Evolutionary conservation across 352 stramenopile genomes (phyloP).

Genomic region (Phytophthora hibernalis): DNA sequence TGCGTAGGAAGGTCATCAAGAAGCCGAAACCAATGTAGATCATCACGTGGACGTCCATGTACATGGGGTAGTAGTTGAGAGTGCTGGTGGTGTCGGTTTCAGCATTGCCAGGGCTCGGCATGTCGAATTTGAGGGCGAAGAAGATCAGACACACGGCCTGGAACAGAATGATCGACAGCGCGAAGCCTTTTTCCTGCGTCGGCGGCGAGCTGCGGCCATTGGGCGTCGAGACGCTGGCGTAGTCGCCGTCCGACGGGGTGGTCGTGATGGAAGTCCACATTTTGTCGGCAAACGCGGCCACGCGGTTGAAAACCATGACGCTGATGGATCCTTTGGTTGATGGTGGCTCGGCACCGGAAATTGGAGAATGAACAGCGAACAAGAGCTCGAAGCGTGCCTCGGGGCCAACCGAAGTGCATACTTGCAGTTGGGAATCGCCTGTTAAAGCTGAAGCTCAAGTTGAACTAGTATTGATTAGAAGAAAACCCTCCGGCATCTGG

Average conservation of each 20-base stretch:
- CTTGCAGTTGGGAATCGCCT: slow-evolving; percentile 9
- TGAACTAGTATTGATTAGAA: slow-evolving; percentile 33
- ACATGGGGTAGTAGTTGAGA: slow-evolving; percentile 58
- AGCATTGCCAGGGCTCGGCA: slow-evolving; percentile 25
- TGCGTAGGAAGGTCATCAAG: slow-evolving; percentile 89
- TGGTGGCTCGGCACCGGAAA: slow-evolving; percentile 12
- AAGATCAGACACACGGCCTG: slow-evolving; percentile 55
- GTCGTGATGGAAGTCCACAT: slow-evolving; percentile 24
- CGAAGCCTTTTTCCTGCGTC: slow-evolving; percentile 34
- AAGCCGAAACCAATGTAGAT: slow-evolving; percentile 91
- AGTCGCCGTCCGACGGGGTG: slow-evolving; percentile 12
- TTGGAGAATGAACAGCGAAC: slow-evolving; percentile 9
- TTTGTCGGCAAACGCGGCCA: slow-evolving; percentile 19
- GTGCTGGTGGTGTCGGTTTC: background rate
- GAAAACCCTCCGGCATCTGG: slow-evolving; percentile 17
- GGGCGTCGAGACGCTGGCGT: slow-evolving; percentile 19
- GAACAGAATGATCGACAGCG: slow-evolving; percentile 47
- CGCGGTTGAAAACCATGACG: slow-evolving; percentile 21
- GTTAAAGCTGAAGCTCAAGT: slow-evolving; percentile 18
- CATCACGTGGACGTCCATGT: slow-evolving; percentile 87
- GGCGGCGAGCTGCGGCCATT: slow-evolving; percentile 2
- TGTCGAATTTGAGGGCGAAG: slow-evolving; percentile 59
- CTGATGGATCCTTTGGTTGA: background rate
- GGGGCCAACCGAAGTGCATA: slow-evolving; percentile 9
- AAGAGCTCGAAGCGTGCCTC: background rate